These are phyloP conservation scores for Pisolithus tinctorius DNA, from an alignment of 768 basidiomycete genomes.

Conservation along the genomic window DNA sequence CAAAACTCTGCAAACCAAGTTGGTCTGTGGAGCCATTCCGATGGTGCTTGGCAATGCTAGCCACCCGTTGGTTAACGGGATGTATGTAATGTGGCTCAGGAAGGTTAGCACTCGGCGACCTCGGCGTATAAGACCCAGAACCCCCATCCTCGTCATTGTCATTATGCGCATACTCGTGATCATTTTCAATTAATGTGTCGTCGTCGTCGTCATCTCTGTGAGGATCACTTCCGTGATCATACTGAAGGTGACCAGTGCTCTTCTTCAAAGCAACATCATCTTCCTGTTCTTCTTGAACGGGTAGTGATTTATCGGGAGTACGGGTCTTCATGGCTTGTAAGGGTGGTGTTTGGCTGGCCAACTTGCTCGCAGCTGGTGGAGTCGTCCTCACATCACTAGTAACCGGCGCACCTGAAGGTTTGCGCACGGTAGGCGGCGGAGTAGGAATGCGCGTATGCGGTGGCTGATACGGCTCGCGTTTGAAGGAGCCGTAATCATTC, in stretches of 20 bases:
- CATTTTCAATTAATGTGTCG: constrained; percentile 39
- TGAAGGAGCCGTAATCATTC: constrained; percentile 36
- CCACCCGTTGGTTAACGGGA: constrained; percentile 22
- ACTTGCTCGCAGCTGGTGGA: constrained; percentile 31
- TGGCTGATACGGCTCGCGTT: constrained; percentile 39
- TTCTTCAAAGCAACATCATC: constrained; percentile 46
- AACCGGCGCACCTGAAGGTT: constrained; percentile 13
- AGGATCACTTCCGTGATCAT: constrained; percentile 29
- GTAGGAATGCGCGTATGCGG: constrained; percentile 23
- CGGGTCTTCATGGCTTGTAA: constrained; percentile 46
- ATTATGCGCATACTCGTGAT: constrained; percentile 27
- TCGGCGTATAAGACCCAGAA: constrained; percentile 56
- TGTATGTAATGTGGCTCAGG: constrained; percentile 39
- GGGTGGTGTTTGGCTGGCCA: constrained; percentile 50
- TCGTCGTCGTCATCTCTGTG: constrained; percentile 43
- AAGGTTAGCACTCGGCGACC: constrained; percentile 57
- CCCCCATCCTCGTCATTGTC: constrained; percentile 40
- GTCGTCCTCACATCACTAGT: constrained; percentile 22
- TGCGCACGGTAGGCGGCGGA: constrained; percentile 24
- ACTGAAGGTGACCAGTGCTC: constrained; percentile 32
- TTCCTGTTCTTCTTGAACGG: constrained; percentile 71
- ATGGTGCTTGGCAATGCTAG: constrained; percentile 40
- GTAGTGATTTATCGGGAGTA: constrained; percentile 66
- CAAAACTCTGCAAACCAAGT: constrained; percentile 52
- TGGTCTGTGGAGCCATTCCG: constrained; percentile 58